phyloP scores from a whole-genome alignment of 164 flowering plant species.

The Saururus chinensis region DNA sequence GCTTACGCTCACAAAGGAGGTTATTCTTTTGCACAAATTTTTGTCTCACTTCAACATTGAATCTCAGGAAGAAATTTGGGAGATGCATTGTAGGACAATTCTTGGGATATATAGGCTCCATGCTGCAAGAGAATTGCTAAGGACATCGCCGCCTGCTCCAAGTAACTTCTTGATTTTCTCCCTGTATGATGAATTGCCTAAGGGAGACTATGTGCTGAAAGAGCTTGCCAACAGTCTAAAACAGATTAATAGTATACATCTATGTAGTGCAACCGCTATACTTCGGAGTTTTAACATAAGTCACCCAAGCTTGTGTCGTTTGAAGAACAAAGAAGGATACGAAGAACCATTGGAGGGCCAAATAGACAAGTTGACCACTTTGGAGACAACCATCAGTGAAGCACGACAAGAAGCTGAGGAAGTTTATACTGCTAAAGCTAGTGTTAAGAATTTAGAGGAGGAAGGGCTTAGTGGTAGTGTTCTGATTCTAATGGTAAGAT shows the following conservation, averaged over 20 bases:
- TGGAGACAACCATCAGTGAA: constrained; percentile 52
- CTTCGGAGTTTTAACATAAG: constrained; percentile 43
- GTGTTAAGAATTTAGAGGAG: constrained; percentile 49
- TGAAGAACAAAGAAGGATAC: constrained; percentile 19
- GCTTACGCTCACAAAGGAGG: constrained; percentile 66
- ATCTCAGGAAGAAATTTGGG: constrained; percentile 51
- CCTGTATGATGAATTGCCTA: constrained; percentile 70
- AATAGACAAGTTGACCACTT: constrained; percentile 24
- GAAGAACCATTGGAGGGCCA: constrained; percentile 14
- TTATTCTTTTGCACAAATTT: constrained; percentile 58
- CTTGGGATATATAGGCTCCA: constrained; percentile 71
- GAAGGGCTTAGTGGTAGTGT: constrained; percentile 67
- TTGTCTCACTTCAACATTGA: constrained; percentile 36
- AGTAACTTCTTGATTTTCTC: constrained; percentile 68
- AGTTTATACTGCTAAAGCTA: constrained; percentile 48
- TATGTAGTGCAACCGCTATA: constrained; percentile 63
- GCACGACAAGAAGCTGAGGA: constrained; percentile 66
- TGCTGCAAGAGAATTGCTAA: constrained; percentile 85
- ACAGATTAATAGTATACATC: constrained; percentile 26
- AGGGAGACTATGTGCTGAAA: constrained; percentile 79
- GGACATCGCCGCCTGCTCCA: constrained; percentile 70
- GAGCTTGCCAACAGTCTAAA: constrained; percentile 58
- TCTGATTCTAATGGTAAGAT: constrained; percentile 49
- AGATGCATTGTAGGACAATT: constrained; percentile 73
- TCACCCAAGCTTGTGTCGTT: constrained; percentile 6